A percentile compares a stretch with the other conserved stretches of the same genome.
Conservation (phyloP, 2,329 filamentous ascomycete genomes). For the Paramyrothecium roridum region DNA sequence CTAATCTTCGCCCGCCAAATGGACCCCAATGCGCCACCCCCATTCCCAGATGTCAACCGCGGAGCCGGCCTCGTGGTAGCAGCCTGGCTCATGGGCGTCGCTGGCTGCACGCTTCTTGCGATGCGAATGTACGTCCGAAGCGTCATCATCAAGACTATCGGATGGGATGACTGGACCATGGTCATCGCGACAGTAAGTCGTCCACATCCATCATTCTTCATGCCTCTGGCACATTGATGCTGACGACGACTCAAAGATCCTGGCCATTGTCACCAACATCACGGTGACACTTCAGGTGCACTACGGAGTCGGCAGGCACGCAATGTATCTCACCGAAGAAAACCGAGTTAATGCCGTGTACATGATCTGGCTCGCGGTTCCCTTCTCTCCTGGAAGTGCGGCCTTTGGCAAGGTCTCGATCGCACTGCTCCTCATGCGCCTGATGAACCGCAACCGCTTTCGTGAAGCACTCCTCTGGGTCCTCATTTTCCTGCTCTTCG, state of each 20-base stretch:
- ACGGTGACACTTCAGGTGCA: not conserved
- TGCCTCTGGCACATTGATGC: not conserved
- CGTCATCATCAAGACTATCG: not conserved
- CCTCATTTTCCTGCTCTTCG: not conserved
- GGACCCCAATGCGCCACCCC: not conserved
- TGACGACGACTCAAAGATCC: not conserved
- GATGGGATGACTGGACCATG: not conserved
- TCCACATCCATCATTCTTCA: too few species aligned
- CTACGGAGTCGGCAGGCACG: not conserved
- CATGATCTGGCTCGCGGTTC: not conserved
- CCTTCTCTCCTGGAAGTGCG: not conserved
- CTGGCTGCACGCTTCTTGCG: not conserved
- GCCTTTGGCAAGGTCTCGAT: not conserved
- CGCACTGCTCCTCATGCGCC: not conserved
- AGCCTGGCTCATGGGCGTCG: not conserved
- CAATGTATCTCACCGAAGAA: not conserved
- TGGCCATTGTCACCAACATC: not conserved
- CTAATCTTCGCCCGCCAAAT: too few species aligned
- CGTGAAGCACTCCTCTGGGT: not conserved
- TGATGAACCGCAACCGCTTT: not conserved
- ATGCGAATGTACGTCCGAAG: not conserved
- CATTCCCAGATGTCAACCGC: not conserved
- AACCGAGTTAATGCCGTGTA: not conserved
- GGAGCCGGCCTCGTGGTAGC: not conserved
- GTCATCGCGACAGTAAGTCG: not conserved